Evolutionary conservation across 495 filamentous ascomycete species (phyloP).

Genomic region (Trichoderma virens): DNA sequence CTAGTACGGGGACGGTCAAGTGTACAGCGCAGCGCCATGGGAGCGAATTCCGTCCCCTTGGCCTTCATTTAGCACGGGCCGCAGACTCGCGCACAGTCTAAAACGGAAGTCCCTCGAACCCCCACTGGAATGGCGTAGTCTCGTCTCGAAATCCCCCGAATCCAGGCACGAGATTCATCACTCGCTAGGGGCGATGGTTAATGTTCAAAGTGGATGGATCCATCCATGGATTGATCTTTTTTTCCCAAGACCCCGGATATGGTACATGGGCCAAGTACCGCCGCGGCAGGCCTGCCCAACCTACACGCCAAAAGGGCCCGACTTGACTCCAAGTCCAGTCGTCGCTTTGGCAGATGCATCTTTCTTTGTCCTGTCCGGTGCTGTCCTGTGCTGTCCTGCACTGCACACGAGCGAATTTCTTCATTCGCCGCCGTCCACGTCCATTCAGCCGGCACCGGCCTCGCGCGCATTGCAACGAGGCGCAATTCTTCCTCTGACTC

Average conservation of each 20-base stretch:
- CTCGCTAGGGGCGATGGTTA: slow-evolving; percentile 2
- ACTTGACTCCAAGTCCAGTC: neutral
- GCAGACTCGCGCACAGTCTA: neutral
- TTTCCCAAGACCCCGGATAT: neutral
- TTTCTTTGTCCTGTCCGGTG: too few species aligned
- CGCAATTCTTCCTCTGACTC: neutral
- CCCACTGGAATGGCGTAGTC: neutral
- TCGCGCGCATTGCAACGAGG: neutral
- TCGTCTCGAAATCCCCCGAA: neutral
- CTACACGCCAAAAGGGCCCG: neutral
- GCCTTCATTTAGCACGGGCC: slow-evolving; percentile 3
- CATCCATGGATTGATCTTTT: too few species aligned
- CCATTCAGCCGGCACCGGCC: neutral
- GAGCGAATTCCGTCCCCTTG: neutral
- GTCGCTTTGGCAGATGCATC: too few species aligned
- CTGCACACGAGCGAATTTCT: neutral
- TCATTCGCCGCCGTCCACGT: neutral
- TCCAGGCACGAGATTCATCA: slow-evolving; percentile 5
- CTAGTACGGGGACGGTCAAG: neutral
- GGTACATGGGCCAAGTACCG: neutral
- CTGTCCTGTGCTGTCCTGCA: neutral
- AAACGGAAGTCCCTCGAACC: slow-evolving; percentile 3
- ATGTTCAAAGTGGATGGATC: too few species aligned
- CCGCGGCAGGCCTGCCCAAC: neutral
- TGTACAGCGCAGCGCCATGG: neutral